Conservation (phyloP, 2,329 filamentous ascomycete genomes). For the Elsinoe batatas region DNA sequence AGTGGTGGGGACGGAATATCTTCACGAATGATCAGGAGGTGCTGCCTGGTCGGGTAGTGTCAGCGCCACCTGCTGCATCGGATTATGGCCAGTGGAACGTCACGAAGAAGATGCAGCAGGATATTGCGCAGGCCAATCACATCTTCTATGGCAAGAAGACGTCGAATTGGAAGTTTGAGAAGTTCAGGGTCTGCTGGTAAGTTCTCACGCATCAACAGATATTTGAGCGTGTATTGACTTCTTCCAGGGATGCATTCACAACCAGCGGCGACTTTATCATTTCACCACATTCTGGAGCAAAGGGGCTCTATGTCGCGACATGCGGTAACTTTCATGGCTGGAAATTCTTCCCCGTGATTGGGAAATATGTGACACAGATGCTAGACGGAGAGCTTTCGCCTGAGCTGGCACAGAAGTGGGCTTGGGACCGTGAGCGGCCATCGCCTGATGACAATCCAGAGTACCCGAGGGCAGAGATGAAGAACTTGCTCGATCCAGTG, state of each 20-base stretch:
- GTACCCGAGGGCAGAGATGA: conserved; percentile 50
- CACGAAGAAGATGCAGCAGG: conserved; percentile 44
- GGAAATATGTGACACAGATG: conserved; percentile 28
- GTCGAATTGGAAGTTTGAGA: conserved; percentile 48
- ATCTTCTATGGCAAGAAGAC: conserved; percentile 51
- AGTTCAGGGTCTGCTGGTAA: conserved; percentile 59
- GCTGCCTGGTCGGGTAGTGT: conserved; percentile 45
- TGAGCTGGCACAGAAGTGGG: conserved; percentile 42
- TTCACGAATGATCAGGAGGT: conserved; percentile 48
- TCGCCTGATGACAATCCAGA: conserved; percentile 44
- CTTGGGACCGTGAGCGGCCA: conserved; percentile 51
- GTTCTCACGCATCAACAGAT: conserved; percentile 19
- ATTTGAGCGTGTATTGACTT: neutral
- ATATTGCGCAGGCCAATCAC: conserved; percentile 47
- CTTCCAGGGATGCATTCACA: conserved; percentile 53
- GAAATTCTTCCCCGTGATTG: conserved; percentile 30
- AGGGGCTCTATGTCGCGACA: conserved; percentile 37
- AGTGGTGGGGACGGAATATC: conserved; percentile 54
- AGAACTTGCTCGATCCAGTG: conserved; percentile 36
- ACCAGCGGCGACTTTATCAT: conserved; percentile 45
- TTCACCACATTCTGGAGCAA: conserved; percentile 34
- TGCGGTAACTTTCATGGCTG: conserved; percentile 34
- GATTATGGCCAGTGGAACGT: conserved; percentile 58
- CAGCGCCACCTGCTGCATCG: conserved; percentile 44
- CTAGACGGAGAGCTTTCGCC: conserved; percentile 31